phyloP scores from a whole-genome alignment of 331 rosid genomes.

The Erythrophleum ivorense region DNA sequence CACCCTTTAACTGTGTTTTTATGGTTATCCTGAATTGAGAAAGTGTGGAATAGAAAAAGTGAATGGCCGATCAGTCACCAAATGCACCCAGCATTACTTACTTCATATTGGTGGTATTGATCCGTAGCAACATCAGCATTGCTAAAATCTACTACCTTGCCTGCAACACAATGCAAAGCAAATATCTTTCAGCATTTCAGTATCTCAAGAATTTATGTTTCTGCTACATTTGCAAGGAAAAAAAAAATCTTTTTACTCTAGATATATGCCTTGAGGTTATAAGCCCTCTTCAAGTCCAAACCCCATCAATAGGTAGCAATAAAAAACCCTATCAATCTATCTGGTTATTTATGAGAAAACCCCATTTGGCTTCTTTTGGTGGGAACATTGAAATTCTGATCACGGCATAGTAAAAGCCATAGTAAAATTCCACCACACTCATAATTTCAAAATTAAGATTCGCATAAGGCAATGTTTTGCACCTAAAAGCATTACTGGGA shows the following conservation, averaged over 20 bases:
- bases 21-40: neutral
- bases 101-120: slow-evolving; percentile 77
- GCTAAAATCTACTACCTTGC: slow-evolving; percentile 69
- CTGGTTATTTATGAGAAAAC: neutral
- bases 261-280: neutral
- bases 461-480: too few species aligned
- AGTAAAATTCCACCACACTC: neutral
- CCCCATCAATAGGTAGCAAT: neutral
- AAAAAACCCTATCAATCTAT: neutral
- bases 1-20: neutral
- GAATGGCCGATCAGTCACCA: neutral
- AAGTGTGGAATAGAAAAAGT: neutral
- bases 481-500: too few species aligned
- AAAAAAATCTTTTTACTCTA: too few species aligned
- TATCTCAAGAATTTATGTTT: neutral
- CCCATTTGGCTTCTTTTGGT: neutral
- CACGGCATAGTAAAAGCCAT: neutral
- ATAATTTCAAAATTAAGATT: neutral
- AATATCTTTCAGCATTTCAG: slow-evolving; percentile 6
- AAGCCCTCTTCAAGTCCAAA: neutral
- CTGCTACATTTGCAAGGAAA: neutral
- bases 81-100: slow-evolving; percentile 38
- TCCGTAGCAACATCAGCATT: slow-evolving; percentile 92
- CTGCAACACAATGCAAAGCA: slow-evolving; percentile 47
- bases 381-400: neutral